Percentiles rank a stretch among this genome's conserved stretches.
phyloP scores from a whole-genome alignment of 768 basidiomycete genomes.

The Boletus speciosus region DNA sequence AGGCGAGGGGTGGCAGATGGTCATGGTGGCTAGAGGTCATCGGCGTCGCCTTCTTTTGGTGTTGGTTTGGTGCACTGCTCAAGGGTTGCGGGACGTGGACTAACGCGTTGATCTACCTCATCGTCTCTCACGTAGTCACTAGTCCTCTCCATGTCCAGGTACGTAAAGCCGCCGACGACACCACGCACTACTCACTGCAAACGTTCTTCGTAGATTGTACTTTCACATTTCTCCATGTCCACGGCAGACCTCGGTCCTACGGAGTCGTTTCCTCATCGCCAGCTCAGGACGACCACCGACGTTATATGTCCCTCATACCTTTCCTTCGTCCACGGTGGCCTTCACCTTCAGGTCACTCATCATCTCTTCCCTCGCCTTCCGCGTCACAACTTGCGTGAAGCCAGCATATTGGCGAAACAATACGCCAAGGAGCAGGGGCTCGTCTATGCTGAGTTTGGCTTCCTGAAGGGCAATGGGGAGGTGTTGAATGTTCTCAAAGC shows the following conservation, averaged over 20 bases:
- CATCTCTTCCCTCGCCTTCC: conserved; percentile 96
- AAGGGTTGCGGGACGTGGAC: conserved; percentile 69
- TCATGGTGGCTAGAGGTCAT: conserved; percentile 73
- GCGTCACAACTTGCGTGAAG: conserved; percentile 84
- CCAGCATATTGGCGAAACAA: conserved; percentile 80
- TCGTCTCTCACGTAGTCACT: conserved; percentile 81
- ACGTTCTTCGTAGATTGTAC: conserved; percentile 62
- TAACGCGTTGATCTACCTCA: conserved; percentile 65
- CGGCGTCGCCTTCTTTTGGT: conserved; percentile 82
- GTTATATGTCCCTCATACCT: conserved; percentile 83
- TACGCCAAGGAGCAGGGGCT: conserved; percentile 84
- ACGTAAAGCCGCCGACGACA: conserved; percentile 18
- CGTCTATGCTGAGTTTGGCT: conserved; percentile 89
- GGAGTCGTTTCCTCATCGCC: conserved; percentile 91
- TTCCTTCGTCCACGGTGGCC: conserved; percentile 92
- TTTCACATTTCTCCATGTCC: conserved; percentile 96
- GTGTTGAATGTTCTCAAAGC: conserved; percentile 77
- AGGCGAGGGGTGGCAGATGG: conserved; percentile 70
- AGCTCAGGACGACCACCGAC: conserved; percentile 96
- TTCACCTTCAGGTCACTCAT: conserved; percentile 96
- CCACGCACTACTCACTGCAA: conserved; percentile 4
- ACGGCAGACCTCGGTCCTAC: conserved; percentile 85
- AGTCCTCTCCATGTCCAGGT: conserved; percentile 96
- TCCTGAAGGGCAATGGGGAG: conserved; percentile 79
- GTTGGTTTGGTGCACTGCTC: conserved; percentile 77